Conservation (phyloP, 2,329 filamentous ascomycete species). For the Xylaria sp. region DNA sequence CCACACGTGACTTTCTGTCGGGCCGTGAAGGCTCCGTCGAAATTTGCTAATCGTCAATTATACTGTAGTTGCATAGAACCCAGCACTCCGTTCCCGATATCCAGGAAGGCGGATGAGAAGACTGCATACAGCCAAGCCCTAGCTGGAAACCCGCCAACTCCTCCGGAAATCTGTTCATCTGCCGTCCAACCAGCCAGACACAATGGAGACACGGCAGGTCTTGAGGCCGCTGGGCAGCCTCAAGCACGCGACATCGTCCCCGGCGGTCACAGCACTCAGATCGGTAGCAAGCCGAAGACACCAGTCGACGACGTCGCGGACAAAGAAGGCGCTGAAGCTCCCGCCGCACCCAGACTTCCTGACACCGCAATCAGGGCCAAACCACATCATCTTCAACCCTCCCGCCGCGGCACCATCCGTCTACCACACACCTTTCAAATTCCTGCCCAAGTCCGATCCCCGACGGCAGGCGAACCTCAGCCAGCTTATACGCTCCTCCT, state of each 20-base stretch:
- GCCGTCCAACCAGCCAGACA: conserved; percentile 9
- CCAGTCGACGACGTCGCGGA: conserved; percentile 63
- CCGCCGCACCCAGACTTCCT: conserved; percentile 70
- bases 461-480: conserved; percentile 61
- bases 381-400: conserved; percentile 67
- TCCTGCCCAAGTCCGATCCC: conserved; percentile 68
- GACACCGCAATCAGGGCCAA: conserved; percentile 41
- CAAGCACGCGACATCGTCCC: conserved; percentile 21
- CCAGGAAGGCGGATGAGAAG: conserved; percentile 15
- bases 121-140: conserved; percentile 1
- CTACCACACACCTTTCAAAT: conserved; percentile 73
- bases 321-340: conserved; percentile 68
- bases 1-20: conserved; percentile 26
- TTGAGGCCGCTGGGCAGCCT: conserved; percentile 40
- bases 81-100: conserved; percentile 9
- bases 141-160: neutral
- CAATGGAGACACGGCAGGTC: conserved; percentile 46
- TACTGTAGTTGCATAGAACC: conserved; percentile 15
- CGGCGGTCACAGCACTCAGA: conserved; percentile 9
- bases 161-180: neutral
- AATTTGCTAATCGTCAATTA: conserved; percentile 33
- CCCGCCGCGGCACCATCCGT: conserved; percentile 66
- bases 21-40: conserved; percentile 37
- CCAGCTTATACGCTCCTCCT: conserved; percentile 54
- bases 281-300: conserved; percentile 53